Evolutionary conservation across 139 green algal genomes (phyloP).

Genomic region (Diplosphaera chodatii): DNA sequence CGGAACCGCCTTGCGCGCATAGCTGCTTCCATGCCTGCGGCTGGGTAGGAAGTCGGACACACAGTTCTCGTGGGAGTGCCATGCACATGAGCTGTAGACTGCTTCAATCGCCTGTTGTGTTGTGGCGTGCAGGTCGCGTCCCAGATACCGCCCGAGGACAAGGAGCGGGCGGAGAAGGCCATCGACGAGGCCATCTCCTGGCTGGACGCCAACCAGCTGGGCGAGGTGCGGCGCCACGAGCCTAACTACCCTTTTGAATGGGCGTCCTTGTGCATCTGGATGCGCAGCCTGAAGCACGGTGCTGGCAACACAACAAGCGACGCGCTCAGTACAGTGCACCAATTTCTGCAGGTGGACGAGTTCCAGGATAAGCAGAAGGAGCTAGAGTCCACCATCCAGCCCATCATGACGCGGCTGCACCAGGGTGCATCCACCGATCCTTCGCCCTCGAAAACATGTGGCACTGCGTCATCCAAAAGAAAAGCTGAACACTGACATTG

Average conservation of each 20-base stretch:
- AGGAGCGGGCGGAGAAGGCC: slow-evolving; percentile 76
- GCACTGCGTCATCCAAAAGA: no score
- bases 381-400: slow-evolving; percentile 82
- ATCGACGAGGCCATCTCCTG: slow-evolving; percentile 77
- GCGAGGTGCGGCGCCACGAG: slow-evolving; percentile 44
- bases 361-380: slow-evolving; percentile 94
- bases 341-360: slow-evolving; percentile 60
- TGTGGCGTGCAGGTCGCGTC: slow-evolving; percentile 30
- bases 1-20: neutral
- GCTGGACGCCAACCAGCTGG: slow-evolving; percentile 89
- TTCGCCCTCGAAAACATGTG: no score
- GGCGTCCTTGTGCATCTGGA: no score
- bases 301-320: no score
- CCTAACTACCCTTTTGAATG: no score
- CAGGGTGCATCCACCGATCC: slow-evolving; percentile 13
- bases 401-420: slow-evolving; percentile 81
- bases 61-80: no score
- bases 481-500: no score
- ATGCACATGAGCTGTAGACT: no score
- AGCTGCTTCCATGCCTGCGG: neutral
- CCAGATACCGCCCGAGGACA: slow-evolving; percentile 76
- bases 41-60: no score
- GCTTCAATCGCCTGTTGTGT: no score
- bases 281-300: no score
- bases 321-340: no score